A percentile compares a stretch with the other conserved stretches of the same genome.
phyloP scores from a whole-genome alignment of 2,329 filamentous ascomycete genomes.

The Alternaria incomplexa region DNA sequence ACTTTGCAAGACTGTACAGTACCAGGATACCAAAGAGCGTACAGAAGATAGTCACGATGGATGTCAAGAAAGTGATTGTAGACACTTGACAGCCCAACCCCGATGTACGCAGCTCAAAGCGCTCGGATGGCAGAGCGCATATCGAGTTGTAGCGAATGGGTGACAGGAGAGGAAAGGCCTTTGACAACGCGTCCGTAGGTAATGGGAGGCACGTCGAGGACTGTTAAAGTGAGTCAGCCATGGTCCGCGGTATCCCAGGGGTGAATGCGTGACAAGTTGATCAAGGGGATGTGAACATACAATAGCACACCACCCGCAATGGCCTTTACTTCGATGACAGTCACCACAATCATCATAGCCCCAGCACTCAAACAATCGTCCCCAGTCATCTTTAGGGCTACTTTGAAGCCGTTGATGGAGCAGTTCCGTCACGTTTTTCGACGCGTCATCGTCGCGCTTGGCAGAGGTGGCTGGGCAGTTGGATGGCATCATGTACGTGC shows the following conservation, averaged over 20 bases:
- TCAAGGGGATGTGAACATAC: slow-evolving; percentile 30
- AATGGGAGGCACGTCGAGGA: slow-evolving; percentile 53
- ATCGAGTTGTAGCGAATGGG: slow-evolving; percentile 46
- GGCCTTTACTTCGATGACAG: slow-evolving; percentile 42
- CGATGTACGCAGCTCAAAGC: slow-evolving; percentile 54
- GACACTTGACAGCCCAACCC: slow-evolving; percentile 55
- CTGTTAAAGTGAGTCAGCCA: slow-evolving; percentile 20
- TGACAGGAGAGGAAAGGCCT: slow-evolving; percentile 48
- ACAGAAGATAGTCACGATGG: slow-evolving; percentile 51
- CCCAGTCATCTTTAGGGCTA: slow-evolving; percentile 39
- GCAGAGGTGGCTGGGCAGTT: slow-evolving; percentile 18
- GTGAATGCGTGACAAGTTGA: not conserved
- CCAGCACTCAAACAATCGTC: slow-evolving; percentile 43
- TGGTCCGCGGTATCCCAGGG: not conserved
- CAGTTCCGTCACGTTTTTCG: slow-evolving; percentile 31
- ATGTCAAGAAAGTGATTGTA: slow-evolving; percentile 53
- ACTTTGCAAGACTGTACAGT: slow-evolving; percentile 36
- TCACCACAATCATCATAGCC: slow-evolving; percentile 45
- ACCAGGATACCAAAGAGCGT: slow-evolving; percentile 49
- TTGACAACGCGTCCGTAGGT: slow-evolving; percentile 44
- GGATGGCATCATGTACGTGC: slow-evolving; percentile 11
- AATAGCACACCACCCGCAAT: slow-evolving; percentile 55
- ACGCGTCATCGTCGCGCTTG: slow-evolving; percentile 1
- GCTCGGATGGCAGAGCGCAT: slow-evolving; percentile 48
- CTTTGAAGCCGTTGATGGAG: slow-evolving; percentile 32